Evolutionary conservation across 176 grass and related monocot species (phyloP).

Genomic region (Rhynchospora pubera): DNA sequence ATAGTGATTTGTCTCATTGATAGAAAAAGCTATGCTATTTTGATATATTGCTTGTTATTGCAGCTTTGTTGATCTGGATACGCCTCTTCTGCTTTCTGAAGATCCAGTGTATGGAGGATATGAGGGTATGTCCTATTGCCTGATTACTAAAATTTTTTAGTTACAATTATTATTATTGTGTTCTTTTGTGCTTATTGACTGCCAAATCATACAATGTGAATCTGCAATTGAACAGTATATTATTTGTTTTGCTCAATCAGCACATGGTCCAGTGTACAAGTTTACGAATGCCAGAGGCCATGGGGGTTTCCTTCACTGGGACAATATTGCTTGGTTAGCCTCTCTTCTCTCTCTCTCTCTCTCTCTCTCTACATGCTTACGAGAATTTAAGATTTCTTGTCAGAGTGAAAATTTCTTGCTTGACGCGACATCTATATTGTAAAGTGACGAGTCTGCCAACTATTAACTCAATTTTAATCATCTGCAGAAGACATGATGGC

Average conservation of each 20-base stretch:
- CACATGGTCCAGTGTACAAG: slow-evolving; percentile 70
- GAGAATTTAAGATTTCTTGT: not conserved
- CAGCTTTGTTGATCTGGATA: slow-evolving; percentile 95
- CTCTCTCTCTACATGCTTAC: not conserved
- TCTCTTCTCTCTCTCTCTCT: slow-evolving; percentile 16
- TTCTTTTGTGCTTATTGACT: not conserved
- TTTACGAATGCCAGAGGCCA: slow-evolving; percentile 76
- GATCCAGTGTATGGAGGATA: slow-evolving; percentile 87
- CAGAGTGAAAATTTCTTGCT: not conserved
- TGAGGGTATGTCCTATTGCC: slow-evolving; percentile 48
- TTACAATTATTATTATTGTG: not conserved
- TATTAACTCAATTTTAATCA: not conserved
- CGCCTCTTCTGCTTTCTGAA: slow-evolving; percentile 73
- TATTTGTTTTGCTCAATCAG: slow-evolving; percentile 29
- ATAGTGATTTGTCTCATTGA: not conserved
- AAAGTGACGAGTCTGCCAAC: not conserved
- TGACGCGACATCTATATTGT: not conserved
- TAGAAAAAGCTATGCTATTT: not conserved
- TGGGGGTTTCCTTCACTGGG: slow-evolving; percentile 87
- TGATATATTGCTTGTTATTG: slow-evolving; percentile 10
- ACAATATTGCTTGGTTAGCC: slow-evolving; percentile 50
- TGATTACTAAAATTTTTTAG: not conserved
- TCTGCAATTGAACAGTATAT: slow-evolving; percentile 9
- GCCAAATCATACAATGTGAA: not conserved
- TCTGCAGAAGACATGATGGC: not conserved